Evolutionary conservation across 495 filamentous ascomycete genomes (phyloP).

Genomic region (Chaetomium fimeti): DNA sequence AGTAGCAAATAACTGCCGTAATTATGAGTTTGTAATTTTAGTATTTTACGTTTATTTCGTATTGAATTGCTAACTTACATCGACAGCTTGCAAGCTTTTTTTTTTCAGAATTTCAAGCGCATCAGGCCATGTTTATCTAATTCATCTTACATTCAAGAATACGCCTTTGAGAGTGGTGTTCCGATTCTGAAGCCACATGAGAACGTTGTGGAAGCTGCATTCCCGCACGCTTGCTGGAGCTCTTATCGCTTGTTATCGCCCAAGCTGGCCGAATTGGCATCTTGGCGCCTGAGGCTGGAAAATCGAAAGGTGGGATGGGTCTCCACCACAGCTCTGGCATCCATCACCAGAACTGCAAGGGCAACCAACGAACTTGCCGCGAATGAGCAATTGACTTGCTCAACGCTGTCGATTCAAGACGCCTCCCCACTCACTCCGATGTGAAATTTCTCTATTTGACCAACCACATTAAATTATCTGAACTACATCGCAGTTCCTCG

Average conservation of each 20-base stretch:
- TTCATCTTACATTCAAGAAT: too few relatives aligned
- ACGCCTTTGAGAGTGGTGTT: too few relatives aligned
- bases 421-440: conserved; percentile 23
- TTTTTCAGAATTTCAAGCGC: too few relatives aligned
- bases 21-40: too few relatives aligned
- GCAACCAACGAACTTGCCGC: background rate
- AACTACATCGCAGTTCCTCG: background rate
- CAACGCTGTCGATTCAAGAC: background rate
- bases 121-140: too few relatives aligned
- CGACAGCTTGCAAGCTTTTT: too few relatives aligned
- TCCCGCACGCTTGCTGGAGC: too few relatives aligned
- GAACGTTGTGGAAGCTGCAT: too few relatives aligned
- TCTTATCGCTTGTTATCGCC: conserved; percentile 16
- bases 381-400: conserved; percentile 14
- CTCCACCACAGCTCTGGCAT: conserved; percentile 25
- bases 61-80: too few relatives aligned
- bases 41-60: too few relatives aligned
- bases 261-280: background rate
- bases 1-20: too few relatives aligned
- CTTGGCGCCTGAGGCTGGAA: conserved; percentile 18
- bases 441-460: background rate
- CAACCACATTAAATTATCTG: background rate
- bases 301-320: conserved; percentile 9
- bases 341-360: conserved; percentile 9
- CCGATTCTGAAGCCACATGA: too few relatives aligned